phyloP scores from a whole-genome alignment of 805 yeast genomes.

The Saccharomycopsis sp. region DNA sequence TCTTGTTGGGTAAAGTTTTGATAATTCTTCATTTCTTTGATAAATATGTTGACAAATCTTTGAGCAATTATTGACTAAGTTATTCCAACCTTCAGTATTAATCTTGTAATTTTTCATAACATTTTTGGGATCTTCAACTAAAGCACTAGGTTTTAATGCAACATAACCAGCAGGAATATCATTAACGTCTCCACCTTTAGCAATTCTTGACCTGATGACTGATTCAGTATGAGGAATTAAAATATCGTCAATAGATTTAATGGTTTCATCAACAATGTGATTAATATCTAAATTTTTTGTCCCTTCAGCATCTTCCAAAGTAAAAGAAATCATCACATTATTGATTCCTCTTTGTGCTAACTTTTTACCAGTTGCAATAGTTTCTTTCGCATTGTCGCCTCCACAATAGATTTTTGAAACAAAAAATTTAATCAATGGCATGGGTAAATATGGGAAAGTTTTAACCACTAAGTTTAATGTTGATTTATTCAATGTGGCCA shows the following conservation, averaged over 20 bases:
- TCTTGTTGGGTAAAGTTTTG: slow-evolving; percentile 49
- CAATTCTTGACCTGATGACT: slow-evolving; percentile 33
- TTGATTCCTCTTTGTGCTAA: slow-evolving; percentile 67
- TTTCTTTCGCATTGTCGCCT: slow-evolving; percentile 68
- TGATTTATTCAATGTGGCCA: slow-evolving; percentile 56
- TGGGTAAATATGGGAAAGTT: slow-evolving; percentile 66
- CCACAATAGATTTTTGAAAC: slow-evolving; percentile 86
- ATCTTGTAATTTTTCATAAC: slow-evolving; percentile 53
- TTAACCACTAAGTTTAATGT: slow-evolving; percentile 51
- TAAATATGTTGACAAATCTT: slow-evolving; percentile 47
- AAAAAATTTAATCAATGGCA: slow-evolving; percentile 54
- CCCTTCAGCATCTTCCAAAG: slow-evolving; percentile 90
- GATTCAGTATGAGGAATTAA: slow-evolving; percentile 60
- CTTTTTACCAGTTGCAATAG: slow-evolving; percentile 56
- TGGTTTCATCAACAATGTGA: slow-evolving; percentile 52
- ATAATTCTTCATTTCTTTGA: slow-evolving; percentile 40
- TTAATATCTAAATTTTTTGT: slow-evolving; percentile 46
- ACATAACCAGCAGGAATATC: slow-evolving; percentile 83
- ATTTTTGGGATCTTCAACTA: slow-evolving; percentile 65
- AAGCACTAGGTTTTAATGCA: slow-evolving; percentile 89
- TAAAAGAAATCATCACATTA: slow-evolving; percentile 91
- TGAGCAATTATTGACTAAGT: slow-evolving; percentile 56
- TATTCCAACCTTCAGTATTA: slow-evolving; percentile 41
- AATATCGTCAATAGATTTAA: slow-evolving; percentile 55
- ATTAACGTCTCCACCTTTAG: slow-evolving; percentile 37